Conservation (phyloP, 2,329 filamentous ascomycete genomes). For the Pseudogymnoascus sp. region DNA sequence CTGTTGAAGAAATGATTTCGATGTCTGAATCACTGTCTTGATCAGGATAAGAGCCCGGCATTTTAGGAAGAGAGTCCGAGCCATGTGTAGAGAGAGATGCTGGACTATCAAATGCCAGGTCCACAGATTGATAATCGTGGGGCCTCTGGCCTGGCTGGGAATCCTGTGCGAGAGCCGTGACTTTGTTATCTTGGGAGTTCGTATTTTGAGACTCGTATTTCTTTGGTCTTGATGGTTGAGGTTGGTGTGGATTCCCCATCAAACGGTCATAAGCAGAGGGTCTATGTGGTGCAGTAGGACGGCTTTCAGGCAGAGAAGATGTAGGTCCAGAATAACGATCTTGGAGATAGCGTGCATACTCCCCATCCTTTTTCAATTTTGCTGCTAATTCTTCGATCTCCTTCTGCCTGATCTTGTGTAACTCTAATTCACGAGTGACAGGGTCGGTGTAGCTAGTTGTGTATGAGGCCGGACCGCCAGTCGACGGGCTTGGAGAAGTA, state of each 20-base stretch:
- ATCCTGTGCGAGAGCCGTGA: neutral
- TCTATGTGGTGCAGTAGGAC: slow-evolving; percentile 8
- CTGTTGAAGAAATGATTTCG: slow-evolving; percentile 23
- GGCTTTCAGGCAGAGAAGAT: neutral
- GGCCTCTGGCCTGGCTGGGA: neutral
- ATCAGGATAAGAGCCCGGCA: slow-evolving; percentile 2
- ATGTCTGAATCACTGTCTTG: slow-evolving; percentile 22
- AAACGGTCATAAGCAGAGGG: slow-evolving; percentile 23
- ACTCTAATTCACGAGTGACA: neutral
- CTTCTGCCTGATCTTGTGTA: slow-evolving; percentile 17
- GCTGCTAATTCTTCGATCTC: slow-evolving; percentile 32
- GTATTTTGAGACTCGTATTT: neutral
- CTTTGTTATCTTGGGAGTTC: neutral
- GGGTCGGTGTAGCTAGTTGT: slow-evolving; percentile 12
- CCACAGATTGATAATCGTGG: neutral
- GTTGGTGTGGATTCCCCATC: slow-evolving; percentile 15
- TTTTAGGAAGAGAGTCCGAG: neutral
- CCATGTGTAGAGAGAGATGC: neutral
- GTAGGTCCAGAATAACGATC: slow-evolving; percentile 9
- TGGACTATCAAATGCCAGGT: neutral
- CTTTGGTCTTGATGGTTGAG: slow-evolving; percentile 9
- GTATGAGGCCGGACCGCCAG: slow-evolving; percentile 19
- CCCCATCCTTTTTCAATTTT: slow-evolving; percentile 29
- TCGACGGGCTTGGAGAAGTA: slow-evolving; percentile 23
- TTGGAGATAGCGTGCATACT: slow-evolving; percentile 25